Base-by-base conservation (phyloP, 345 rosid genomes). In the Conringia planisiliqua region DNA sequence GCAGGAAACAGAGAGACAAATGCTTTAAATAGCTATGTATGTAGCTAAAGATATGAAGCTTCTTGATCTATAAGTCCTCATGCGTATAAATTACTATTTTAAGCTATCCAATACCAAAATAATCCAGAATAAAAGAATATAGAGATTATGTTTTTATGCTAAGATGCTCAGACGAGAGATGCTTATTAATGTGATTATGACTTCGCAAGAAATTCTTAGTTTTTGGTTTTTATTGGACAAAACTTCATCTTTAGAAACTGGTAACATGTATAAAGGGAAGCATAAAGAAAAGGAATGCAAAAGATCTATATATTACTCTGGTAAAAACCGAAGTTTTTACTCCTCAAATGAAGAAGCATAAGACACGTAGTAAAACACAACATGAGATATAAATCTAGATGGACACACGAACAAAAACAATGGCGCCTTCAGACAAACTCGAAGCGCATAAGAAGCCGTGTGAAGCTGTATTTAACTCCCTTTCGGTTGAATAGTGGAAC, bases 391-490 rank as follows among this genome's bases (percentile, higher is more conserved):
- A 62, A n/a, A n/a, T 59, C 55, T 75, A 68, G 69, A 76, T 68
- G 26, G 66, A 70, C 36, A 76, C 50, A 62, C 64, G 58, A 39
- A 61, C 63, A 61, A 72, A 76, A 51, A 44, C n/a, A 17, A 18
- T 43, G 52, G 70, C 35, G 48, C 39, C 76, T 79, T 52, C 72
- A 78, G 61, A 80, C 85, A 32, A 88, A 83, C 36, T 86, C 85
- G 50, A 92, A 85, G 48, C 81, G 84, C 89, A 95, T 75, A 1
- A 95, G 96, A 76, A 95, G 97, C 78, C 83, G 87, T 17, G 88
- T 87, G 6, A 77, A 82, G 59, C 71, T 79, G 73, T 83, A 85
- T 54, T 81, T 87, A 11, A 68, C 79, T 22, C 97, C 97, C 67
- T 82, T 86, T 12, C 66, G 71, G 59, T 89, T 61, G 27, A 77